A percentile compares a stretch with the other conserved stretches of the same genome.
These are phyloP conservation scores for Paramecium octaurelia DNA, from an alignment of 73 alveolate genomes.

Conservation along the genomic window DNA sequence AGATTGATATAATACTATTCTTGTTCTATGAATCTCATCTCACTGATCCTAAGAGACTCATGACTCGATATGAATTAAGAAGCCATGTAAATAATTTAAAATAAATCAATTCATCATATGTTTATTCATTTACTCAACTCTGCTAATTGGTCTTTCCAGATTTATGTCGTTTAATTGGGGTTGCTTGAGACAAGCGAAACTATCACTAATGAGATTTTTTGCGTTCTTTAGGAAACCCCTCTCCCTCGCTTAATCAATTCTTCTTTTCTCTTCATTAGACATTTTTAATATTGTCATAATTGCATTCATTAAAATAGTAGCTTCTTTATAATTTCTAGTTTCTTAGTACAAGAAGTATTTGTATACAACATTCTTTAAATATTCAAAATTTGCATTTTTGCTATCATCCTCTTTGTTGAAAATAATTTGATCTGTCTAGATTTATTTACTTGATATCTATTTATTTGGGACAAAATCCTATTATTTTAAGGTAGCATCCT, in stretches of 20 bases:
- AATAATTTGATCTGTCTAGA: neutral
- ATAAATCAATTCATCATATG: conserved; percentile 41
- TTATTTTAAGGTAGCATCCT: neutral
- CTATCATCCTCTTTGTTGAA: neutral
- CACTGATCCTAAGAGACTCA: neutral
- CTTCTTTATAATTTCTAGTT: conserved; percentile 55
- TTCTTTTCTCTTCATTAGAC: conserved; percentile 58
- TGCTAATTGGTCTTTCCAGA: neutral
- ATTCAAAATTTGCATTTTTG: conserved; percentile 7
- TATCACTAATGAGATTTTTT: conserved; percentile 1
- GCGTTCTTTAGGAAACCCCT: neutral
- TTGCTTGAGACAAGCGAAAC: neutral
- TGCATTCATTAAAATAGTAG: conserved; percentile 53
- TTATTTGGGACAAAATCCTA: neutral
- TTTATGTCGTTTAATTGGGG: neutral
- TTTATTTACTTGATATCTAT: neutral
- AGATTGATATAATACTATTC: neutral
- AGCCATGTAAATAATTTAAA: neutral
- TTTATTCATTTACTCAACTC: neutral
- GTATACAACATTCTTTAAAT: conserved; percentile 33
- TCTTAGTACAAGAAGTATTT: conserved; percentile 54
- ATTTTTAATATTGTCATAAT: conserved; percentile 55
- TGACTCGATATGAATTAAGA: neutral
- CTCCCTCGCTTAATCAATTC: conserved; percentile 44
- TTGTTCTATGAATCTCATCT: neutral